Conservation (phyloP, 1,284 basidiomycete genomes). For the Heterobasidion parviporum region DNA sequence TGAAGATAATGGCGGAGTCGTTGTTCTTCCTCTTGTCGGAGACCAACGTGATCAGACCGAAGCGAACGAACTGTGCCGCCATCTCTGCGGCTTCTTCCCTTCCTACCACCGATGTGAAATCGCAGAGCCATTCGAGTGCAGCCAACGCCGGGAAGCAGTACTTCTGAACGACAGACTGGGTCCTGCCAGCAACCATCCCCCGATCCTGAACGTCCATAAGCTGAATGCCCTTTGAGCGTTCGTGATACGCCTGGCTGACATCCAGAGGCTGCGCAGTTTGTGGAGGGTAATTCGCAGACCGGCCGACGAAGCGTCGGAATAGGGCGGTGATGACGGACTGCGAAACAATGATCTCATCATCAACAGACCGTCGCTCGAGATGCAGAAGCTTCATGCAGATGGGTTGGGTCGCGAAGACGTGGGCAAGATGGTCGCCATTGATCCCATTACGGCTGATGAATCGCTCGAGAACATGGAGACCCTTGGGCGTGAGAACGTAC, state of each 20-base stretch:
- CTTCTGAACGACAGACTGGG: conserved; percentile 42
- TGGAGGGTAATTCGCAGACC: conserved; percentile 69
- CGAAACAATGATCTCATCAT: conserved; percentile 97
- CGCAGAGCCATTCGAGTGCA: conserved; percentile 94
- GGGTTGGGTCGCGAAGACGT: conserved; percentile 87
- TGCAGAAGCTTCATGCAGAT: conserved; percentile 98
- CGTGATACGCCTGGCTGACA: conserved; percentile 67
- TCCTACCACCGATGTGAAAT: conserved; percentile 94
- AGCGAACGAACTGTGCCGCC: conserved; percentile 94
- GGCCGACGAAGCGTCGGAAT: conserved; percentile 91
- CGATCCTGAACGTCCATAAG: conserved; percentile 60
- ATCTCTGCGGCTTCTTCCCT: conserved; percentile 97
- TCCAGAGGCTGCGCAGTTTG: conserved; percentile 45
- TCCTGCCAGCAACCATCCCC: conserved; percentile 43
- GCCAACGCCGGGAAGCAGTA: conserved; percentile 82
- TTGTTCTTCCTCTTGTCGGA: conserved; percentile 84
- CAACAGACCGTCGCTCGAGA: conserved; percentile 84
- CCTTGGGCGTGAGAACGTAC: conserved; percentile 94
- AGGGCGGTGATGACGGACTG: conserved; percentile 90
- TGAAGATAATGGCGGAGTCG: conserved; percentile 84
- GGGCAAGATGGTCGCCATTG: conserved; percentile 85
- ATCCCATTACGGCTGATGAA: conserved; percentile 99
- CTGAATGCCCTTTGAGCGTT: conserved; percentile 71
- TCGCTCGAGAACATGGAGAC: conserved; percentile 95
- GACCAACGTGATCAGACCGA: conserved; percentile 83